These are phyloP conservation scores for Curvularia spicifera DNA, from an alignment of 2,329 filamentous ascomycete species.

Conservation along the genomic window DNA sequence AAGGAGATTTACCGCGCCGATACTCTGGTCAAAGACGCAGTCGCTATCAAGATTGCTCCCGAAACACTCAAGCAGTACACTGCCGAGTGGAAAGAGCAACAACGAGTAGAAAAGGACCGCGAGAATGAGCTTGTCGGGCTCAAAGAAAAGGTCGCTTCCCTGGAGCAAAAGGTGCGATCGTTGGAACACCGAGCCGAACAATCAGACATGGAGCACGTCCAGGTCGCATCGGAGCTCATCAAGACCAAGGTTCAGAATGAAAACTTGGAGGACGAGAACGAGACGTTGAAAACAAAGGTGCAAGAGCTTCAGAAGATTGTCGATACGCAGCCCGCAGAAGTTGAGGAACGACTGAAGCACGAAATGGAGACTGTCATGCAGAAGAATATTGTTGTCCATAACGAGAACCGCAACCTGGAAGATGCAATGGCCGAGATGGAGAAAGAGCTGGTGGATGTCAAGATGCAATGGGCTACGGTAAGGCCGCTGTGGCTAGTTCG, in stretches of 20 bases:
- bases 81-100: constrained; percentile 90
- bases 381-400: constrained; percentile 89
- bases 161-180: constrained; percentile 78
- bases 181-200: constrained; percentile 88
- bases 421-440: constrained; percentile 92
- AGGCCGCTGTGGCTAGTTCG: constrained; percentile 45
- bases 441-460: constrained; percentile 87
- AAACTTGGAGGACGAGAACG: constrained; percentile 85
- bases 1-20: constrained; percentile 97
- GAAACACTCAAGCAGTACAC: constrained; percentile 83
- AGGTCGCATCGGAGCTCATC: constrained; percentile 88
- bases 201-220: constrained; percentile 87
- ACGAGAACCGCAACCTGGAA: constrained; percentile 86
- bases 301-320: constrained; percentile 84
- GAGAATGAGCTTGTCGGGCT: constrained; percentile 81
- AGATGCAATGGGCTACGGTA: constrained; percentile 96
- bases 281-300: constrained; percentile 83
- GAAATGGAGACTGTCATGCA: constrained; percentile 94
- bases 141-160: constrained; percentile 60
- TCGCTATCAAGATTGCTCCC: constrained; percentile 81
- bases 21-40: constrained; percentile 90
- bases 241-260: constrained; percentile 93
- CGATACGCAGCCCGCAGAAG: constrained; percentile 85
- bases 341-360: constrained; percentile 78
- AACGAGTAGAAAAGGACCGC: constrained; percentile 78